These are phyloP conservation scores for Amaranthus tricolor DNA, from an alignment of 179 eudicot species.

Conservation along the genomic window DNA sequence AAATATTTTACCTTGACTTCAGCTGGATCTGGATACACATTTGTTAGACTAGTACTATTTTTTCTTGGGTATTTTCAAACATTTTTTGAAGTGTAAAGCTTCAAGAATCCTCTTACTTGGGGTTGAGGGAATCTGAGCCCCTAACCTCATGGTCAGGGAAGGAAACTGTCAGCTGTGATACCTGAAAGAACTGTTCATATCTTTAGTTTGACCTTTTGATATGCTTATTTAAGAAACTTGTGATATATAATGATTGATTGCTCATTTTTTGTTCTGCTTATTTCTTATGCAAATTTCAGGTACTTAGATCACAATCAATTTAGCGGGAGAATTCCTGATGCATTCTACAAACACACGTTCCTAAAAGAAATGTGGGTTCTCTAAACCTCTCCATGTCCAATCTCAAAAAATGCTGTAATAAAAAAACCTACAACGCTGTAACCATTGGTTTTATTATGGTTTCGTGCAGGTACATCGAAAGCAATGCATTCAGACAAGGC, in stretches of 20 bases:
- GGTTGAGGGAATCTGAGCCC: not conserved
- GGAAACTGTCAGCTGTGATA: not conserved
- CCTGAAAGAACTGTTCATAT: not conserved
- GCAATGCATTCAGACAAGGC: conserved; percentile 79
- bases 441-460: not conserved
- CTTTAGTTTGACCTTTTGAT: not conserved
- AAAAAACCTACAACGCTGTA: not conserved
- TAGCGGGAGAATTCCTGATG: conserved; percentile 88
- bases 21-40: not conserved
- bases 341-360: conserved; percentile 90
- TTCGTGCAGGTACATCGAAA: conserved; percentile 77
- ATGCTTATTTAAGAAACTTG: not conserved
- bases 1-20: not conserved
- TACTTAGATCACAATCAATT: conserved; percentile 98
- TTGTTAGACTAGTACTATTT: not conserved
- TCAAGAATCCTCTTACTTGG: not conserved
- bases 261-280: not conserved
- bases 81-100: not conserved
- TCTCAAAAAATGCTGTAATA: too few species aligned
- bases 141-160: not conserved
- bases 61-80: not conserved
- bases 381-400: not conserved
- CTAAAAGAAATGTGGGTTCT: conserved; percentile 84
- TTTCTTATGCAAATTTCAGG: conserved; percentile 39
- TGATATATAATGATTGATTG: not conserved